phyloP scores from a whole-genome alignment of 1,139 yeast species.

The Saccharomycopsis hybrid region DNA sequence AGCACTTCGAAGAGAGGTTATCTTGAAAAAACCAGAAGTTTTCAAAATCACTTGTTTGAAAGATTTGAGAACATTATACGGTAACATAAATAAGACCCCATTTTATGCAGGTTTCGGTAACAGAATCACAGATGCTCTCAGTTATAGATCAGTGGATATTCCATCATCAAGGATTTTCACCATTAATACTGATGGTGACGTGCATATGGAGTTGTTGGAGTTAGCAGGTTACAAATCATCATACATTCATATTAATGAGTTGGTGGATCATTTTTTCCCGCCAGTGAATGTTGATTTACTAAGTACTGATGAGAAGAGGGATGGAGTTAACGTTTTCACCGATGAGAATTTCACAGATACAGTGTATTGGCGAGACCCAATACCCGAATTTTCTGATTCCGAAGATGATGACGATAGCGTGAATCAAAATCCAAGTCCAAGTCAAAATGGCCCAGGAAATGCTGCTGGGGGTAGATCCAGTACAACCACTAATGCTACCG shows the following conservation, averaged over 20 bases:
- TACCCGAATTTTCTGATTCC: conserved; percentile 50
- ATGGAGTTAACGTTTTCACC: conserved; percentile 34
- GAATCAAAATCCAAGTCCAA: no score
- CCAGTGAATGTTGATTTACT: conserved; percentile 45
- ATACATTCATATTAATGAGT: conserved; percentile 83
- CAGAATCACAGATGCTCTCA: conserved; percentile 92
- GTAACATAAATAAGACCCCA: conserved; percentile 47
- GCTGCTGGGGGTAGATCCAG: not conserved
- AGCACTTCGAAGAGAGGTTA: conserved; percentile 85
- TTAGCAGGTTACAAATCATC: conserved; percentile 88
- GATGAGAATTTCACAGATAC: conserved; percentile 78
- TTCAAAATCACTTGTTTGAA: conserved; percentile 96
- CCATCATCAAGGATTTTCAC: conserved; percentile 95
- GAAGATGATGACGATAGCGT: no score
- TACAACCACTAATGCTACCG: not conserved
- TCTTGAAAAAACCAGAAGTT: conserved; percentile 90
- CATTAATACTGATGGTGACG: conserved; percentile 94
- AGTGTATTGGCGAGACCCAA: conserved; percentile 86
- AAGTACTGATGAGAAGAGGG: conserved; percentile 27
- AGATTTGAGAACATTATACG: conserved; percentile 69
- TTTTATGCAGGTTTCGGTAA: conserved; percentile 98
- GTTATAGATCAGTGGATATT: conserved; percentile 88
- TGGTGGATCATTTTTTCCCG: conserved; percentile 97
- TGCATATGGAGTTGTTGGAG: conserved; percentile 92
- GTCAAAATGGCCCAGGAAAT: no score